A percentile compares a stretch with the other conserved stretches of the same genome.
Evolutionary conservation across 1,284 basidiomycete species (phyloP).

Genomic region (Ustilago hordei): DNA sequence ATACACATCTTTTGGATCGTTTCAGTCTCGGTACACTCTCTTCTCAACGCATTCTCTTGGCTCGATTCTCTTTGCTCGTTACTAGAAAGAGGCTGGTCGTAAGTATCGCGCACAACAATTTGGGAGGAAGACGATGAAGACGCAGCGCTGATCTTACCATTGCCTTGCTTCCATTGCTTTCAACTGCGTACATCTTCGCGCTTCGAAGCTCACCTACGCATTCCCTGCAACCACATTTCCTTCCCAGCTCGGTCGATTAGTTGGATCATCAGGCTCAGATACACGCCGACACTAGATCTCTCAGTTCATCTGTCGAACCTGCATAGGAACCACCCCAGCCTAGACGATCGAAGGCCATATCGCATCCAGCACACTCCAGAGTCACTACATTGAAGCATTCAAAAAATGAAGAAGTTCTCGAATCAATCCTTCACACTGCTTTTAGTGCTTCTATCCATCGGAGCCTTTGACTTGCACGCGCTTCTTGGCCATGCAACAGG

Average conservation of each 20-base stretch:
- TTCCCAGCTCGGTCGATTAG: neutral
- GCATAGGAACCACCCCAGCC: neutral
- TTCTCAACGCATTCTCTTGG: constrained; percentile 24
- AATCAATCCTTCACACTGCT: constrained; percentile 49
- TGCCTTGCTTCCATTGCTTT: neutral
- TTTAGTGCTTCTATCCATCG: constrained; percentile 52
- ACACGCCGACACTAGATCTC: neutral
- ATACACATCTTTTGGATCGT: constrained; percentile 1
- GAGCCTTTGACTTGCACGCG: constrained; percentile 37
- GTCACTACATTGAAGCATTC: neutral
- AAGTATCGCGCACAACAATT: constrained; percentile 6
- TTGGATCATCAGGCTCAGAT: neutral
- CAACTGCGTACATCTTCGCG: neutral
- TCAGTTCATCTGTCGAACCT: neutral
- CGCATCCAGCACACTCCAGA: neutral
- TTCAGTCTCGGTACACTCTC: constrained; percentile 11
- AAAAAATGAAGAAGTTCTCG: constrained; percentile 46
- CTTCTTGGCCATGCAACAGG: constrained; percentile 14
- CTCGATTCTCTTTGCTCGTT: neutral
- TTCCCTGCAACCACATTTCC: neutral
- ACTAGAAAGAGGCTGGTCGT: constrained; percentile 31
- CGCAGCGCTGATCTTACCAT: neutral
- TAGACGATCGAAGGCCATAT: neutral
- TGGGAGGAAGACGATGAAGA: neutral
- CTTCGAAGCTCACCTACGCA: neutral